Percentiles rank a stretch among this genome's conserved stretches.
phyloP scores from a whole-genome alignment of 257 asterid genomes.

The Cordia subcordata region DNA sequence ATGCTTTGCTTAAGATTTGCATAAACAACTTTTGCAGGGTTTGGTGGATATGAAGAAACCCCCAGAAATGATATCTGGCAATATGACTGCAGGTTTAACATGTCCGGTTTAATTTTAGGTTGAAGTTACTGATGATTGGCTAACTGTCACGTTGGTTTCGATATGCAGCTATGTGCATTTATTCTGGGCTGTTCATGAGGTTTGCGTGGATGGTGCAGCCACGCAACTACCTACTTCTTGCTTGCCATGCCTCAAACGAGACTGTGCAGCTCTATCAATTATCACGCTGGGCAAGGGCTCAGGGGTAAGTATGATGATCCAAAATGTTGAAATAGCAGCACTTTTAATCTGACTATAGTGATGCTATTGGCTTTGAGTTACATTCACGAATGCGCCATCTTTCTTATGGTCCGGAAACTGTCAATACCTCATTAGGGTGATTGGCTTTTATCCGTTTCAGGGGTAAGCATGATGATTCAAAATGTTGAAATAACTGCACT shows the following conservation, averaged over 20 bases:
- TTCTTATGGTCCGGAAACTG: no score
- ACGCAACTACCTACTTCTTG: conserved; percentile 82
- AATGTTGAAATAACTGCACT: background rate
- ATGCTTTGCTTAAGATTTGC: background rate
- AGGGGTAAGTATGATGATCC: conserved; percentile 50
- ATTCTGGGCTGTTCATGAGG: conserved; percentile 91
- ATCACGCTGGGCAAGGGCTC: conserved; percentile 88
- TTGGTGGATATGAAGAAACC: conserved; percentile 88
- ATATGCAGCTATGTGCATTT: conserved; percentile 83
- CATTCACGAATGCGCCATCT: no score
- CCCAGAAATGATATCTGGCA: conserved; percentile 92
- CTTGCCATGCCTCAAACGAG: conserved; percentile 91
- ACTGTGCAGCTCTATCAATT: conserved; percentile 80
- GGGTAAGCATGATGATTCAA: conserved; percentile 44
- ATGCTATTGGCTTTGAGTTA: no score
- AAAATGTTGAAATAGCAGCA: background rate
- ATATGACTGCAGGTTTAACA: conserved; percentile 77
- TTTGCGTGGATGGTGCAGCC: conserved; percentile 99
- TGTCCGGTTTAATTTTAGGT: background rate
- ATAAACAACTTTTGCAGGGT: conserved; percentile 39
- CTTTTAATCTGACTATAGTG: background rate
- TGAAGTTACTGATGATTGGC: background rate
- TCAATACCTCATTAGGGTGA: no score
- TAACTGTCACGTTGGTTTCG: conserved; percentile 2
- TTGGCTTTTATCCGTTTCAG: no score